Evolutionary conservation across 2,329 filamentous ascomycete genomes (phyloP), one percentile per base, ranked within the genome.

Genomic region (Trichothecium roseum): DNA sequence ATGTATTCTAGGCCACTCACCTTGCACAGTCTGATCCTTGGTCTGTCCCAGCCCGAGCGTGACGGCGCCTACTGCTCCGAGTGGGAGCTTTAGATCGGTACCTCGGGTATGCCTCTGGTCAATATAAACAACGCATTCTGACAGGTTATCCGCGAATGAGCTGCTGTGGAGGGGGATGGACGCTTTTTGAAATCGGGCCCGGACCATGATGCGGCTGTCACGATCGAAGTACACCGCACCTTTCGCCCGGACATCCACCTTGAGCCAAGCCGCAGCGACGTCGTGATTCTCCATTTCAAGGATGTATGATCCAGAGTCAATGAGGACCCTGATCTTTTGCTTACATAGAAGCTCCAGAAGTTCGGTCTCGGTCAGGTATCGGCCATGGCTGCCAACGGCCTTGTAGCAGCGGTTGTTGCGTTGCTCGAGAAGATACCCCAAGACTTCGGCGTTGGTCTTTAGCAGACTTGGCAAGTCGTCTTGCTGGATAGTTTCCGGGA

Each of bases 281-380:
- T 53, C 52, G 2, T 49, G 34, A 44, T 78, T 81, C 39, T 66
- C 60, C 57, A 74, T 70, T 45, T 82, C 78, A 0, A 82, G 49
- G 12, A 82, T 72, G 12, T 74, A 69, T 0, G 78, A 77, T 0
- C 78, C 78, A 0, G 74, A 70, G 47, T 82, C 78, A 1, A 83
- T 75, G 0, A 83, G 55, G 0, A 82, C 59, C 0, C 62, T 57
- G 12, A 78, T 74, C 0, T 44, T 32, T 0, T 38, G 40, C 0
- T 42, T 30, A 1, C 26, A 40, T 0, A 80, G 52, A 17, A 52
- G 53, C 0, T 37, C 3, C 0, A 79, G 52, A 1, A 81, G 52
- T 0, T 53, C 48, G 0, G 45, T n/a, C 36, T 78, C 74, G 0
- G 57, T 57, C 15, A 70, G 47, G 0, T 63, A 64, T 7, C 43